phyloP scores from a whole-genome alignment of 148 eudicot species.

The Rhododendron kiyosumense region DNA sequence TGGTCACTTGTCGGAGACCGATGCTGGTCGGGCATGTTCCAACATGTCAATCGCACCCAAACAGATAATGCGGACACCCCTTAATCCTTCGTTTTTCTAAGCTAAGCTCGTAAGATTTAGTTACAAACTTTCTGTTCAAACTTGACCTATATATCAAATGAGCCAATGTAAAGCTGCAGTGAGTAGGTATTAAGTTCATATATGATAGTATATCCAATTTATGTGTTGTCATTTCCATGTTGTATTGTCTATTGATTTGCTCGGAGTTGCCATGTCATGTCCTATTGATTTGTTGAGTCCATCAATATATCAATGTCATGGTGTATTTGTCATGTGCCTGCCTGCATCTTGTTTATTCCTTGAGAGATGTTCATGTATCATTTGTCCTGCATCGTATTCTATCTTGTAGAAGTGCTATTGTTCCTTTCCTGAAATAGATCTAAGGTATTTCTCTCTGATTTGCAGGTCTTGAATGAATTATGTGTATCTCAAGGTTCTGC shows the following conservation, averaged over 20 bases:
- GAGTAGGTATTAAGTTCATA: neutral
- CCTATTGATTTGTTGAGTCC: neutral
- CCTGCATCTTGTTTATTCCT: neutral
- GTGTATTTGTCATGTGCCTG: neutral
- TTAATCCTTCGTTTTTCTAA: neutral
- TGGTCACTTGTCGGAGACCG: neutral
- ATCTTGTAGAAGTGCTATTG: neutral
- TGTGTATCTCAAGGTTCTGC: conserved; percentile 53
- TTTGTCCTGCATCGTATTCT: neutral
- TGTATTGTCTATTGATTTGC: neutral
- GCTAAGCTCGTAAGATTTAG: neutral
- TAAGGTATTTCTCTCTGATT: neutral
- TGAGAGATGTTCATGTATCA: neutral
- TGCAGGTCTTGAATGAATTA: conserved; percentile 58
- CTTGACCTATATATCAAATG: neutral
- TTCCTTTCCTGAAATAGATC: neutral
- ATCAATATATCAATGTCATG: neutral
- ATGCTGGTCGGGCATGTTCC: neutral
- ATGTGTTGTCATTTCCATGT: neutral
- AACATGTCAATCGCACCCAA: neutral
- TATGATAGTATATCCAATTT: neutral
- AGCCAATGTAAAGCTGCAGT: neutral
- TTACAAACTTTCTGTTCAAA: neutral
- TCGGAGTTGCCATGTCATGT: neutral
- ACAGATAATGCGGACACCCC: neutral